These are phyloP conservation scores for Boletus rubescentipes DNA, from an alignment of 768 basidiomycete genomes.

Conservation along the genomic window DNA sequence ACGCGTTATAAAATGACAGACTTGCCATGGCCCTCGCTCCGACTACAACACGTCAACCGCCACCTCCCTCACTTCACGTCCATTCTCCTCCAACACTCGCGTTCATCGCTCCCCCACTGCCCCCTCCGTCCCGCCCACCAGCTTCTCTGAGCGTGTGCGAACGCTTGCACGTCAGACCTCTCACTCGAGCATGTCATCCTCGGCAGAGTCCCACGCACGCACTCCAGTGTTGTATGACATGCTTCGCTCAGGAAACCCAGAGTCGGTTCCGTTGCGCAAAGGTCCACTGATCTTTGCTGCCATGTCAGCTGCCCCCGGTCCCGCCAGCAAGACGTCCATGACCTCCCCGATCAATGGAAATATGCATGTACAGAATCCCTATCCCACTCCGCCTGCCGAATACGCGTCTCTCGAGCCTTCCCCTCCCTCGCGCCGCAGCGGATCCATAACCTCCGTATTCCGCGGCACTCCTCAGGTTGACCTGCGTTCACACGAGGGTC, in stretches of 20 bases:
- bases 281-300: slow-evolving; percentile 67
- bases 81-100: slow-evolving; percentile 5
- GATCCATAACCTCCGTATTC: neutral
- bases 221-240: slow-evolving; percentile 23
- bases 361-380: slow-evolving; percentile 5
- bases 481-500: slow-evolving; percentile 1
- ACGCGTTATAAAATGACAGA: slow-evolving; percentile 26
- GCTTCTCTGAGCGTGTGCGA: slow-evolving; percentile 17
- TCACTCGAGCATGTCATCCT: slow-evolving; percentile 2
- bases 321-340: neutral
- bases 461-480: neutral
- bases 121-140: slow-evolving; percentile 16
- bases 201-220: neutral
- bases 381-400: slow-evolving; percentile 33
- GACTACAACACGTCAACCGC: neutral
- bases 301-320: slow-evolving; percentile 37
- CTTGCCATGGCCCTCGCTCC: slow-evolving; percentile 1
- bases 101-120: slow-evolving; percentile 11
- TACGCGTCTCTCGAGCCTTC: slow-evolving; percentile 7
- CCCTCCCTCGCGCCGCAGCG: neutral
- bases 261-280: slow-evolving; percentile 33
- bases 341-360: slow-evolving; percentile 13
- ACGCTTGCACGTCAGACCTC: slow-evolving; percentile 9
- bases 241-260: slow-evolving; percentile 18
- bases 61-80: slow-evolving; percentile 5